phyloP scores from a whole-genome alignment of 1,284 basidiomycete genomes.

The Trametes versicolor region DNA sequence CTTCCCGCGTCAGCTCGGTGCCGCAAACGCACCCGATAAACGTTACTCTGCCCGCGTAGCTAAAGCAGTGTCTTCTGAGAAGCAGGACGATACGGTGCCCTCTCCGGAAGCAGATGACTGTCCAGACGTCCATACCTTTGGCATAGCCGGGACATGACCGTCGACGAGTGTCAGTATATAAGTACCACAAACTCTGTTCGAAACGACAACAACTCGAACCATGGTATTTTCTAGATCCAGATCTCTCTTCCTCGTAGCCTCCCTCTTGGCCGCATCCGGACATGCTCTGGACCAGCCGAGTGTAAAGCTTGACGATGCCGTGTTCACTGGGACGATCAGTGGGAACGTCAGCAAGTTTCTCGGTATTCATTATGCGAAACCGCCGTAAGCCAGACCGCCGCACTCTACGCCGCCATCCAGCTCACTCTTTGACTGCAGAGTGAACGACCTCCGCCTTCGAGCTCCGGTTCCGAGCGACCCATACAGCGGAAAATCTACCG shows the following conservation, averaged over 20 bases:
- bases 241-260: not conserved
- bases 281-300: not conserved
- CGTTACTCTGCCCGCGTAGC: no score
- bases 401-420: not conserved
- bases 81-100: no score
- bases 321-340: slow-evolving; percentile 20
- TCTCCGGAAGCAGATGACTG: no score
- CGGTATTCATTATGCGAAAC: slow-evolving; percentile 62
- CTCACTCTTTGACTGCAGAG: slow-evolving; percentile 12
- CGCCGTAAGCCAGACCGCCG: slow-evolving; percentile 44
- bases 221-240: slow-evolving; percentile 4
- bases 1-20: no score
- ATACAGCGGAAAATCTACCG: slow-evolving; percentile 46
- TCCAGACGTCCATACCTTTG: no score
- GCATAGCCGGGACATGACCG: no score
- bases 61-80: no score
- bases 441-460: slow-evolving; percentile 48
- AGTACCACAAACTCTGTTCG: no score
- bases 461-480: slow-evolving; percentile 51
- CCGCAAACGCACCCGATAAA: no score
- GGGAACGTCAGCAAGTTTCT: slow-evolving; percentile 50
- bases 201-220: no score
- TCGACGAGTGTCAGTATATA: no score
- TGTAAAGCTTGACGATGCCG: slow-evolving; percentile 18
- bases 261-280: not conserved